phyloP scores from a whole-genome alignment of 2,329 filamentous ascomycete species.

The Plenodomus tracheiphilus region DNA sequence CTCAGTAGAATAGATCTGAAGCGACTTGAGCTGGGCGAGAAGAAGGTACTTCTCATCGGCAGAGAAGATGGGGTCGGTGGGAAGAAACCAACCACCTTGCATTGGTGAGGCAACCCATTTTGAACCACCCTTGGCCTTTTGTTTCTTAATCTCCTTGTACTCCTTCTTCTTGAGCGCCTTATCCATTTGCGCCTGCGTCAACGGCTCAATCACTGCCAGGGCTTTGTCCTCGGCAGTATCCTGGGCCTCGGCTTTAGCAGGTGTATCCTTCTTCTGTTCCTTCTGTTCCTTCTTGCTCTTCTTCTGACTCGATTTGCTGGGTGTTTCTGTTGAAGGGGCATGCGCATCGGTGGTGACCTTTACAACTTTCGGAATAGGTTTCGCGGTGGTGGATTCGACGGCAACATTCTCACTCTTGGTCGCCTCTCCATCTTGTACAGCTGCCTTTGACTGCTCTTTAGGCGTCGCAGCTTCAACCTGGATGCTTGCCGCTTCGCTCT shows the following conservation, averaged over 20 bases:
- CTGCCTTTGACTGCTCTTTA: conserved; percentile 12
- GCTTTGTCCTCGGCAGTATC: background rate
- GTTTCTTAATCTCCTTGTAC: conserved; percentile 20
- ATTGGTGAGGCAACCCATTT: conserved; percentile 49
- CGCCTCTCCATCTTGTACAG: conserved; percentile 12
- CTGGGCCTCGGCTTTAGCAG: background rate
- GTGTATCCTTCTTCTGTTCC: conserved; percentile 2
- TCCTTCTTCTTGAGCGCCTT: background rate
- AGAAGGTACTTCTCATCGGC: conserved; percentile 67
- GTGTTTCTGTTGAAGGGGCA: conserved; percentile 3
- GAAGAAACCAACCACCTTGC: conserved; percentile 59
- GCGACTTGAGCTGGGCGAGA: conserved; percentile 70
- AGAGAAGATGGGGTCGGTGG: conserved; percentile 61
- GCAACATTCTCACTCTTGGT: conserved; percentile 9
- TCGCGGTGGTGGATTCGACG: conserved; percentile 10
- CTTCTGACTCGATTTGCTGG: conserved; percentile 9
- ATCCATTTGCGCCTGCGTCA: background rate
- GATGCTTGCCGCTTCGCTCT: conserved; percentile 21
- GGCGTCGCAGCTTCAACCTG: conserved; percentile 18
- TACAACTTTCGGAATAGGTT: conserved; percentile 3
- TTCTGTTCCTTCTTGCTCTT: conserved; percentile 15
- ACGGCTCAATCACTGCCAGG: background rate
- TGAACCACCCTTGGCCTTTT: conserved; percentile 20
- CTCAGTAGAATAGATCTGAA: conserved; percentile 79
- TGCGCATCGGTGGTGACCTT: conserved; percentile 3